These are phyloP conservation scores for Eremochloa ophiuroides DNA, from an alignment of 176 grass and related monocot species.

Conservation along the genomic window DNA sequence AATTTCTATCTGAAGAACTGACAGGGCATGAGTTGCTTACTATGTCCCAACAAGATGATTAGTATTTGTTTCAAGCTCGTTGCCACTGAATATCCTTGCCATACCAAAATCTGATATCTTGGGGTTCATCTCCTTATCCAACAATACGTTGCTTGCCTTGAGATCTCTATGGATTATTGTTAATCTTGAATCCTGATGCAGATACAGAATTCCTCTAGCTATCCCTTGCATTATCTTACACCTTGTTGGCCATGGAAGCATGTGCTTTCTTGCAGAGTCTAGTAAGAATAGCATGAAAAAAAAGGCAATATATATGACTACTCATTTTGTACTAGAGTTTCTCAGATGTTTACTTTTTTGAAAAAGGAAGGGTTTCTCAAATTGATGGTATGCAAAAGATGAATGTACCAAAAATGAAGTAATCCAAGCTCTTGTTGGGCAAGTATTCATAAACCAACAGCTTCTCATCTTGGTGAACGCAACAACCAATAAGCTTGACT, in stretches of 20 bases:
- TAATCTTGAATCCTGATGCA: conserved; percentile 51
- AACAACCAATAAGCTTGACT: neutral
- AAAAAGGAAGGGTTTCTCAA: too few relatives aligned
- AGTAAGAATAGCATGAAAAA: neutral
- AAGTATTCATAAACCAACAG: neutral
- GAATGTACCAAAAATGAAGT: conserved; percentile 17
- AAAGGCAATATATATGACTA: neutral
- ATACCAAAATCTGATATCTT: conserved; percentile 38
- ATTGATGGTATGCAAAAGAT: too few relatives aligned
- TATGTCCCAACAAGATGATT: conserved; percentile 34
- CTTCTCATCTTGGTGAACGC: neutral
- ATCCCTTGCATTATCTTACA: conserved; percentile 49
- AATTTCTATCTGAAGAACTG: neutral
- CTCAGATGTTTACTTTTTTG: too few relatives aligned
- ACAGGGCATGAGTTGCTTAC: conserved; percentile 10
- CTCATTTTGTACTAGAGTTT: too few relatives aligned
- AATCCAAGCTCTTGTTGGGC: conserved; percentile 21
- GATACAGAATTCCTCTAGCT: conserved; percentile 49
- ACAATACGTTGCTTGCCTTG: neutral
- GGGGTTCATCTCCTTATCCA: conserved; percentile 25
- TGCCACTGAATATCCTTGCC: conserved; percentile 25
- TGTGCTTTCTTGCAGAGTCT: conserved; percentile 12
- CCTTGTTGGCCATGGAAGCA: conserved; percentile 41
- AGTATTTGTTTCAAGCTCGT: conserved; percentile 25
- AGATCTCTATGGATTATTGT: neutral